Evolutionary conservation across 202 grass and related monocot species (phyloP).

Genomic region (Schoenoplectus tabernaemontani): DNA sequence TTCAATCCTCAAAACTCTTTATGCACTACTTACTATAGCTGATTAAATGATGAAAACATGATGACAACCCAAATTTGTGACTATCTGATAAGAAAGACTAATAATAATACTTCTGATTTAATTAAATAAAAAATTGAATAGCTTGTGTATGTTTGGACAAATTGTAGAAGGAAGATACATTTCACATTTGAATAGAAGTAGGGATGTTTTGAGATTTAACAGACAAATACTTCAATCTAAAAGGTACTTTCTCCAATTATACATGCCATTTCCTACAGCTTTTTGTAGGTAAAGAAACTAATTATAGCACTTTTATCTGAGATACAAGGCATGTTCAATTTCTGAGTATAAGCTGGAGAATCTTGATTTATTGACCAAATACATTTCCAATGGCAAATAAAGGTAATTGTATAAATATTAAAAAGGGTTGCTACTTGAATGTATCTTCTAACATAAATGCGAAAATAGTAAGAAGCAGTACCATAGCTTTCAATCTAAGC

Average conservation of each 20-base stretch:
- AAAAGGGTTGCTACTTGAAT: background rate
- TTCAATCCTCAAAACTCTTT: constrained; percentile 17
- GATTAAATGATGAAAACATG: background rate
- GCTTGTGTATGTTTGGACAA: background rate
- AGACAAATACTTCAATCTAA: too few relatives aligned
- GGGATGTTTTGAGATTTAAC: background rate
- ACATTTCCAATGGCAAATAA: background rate
- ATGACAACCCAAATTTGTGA: background rate
- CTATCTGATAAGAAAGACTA: background rate
- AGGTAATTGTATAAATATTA: background rate
- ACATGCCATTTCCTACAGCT: background rate
- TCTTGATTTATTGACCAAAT: background rate
- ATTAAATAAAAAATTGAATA: background rate
- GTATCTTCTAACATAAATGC: background rate
- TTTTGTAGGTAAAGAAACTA: background rate
- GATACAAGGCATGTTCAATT: background rate
- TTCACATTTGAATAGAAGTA: background rate
- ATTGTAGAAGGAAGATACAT: background rate
- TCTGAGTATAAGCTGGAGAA: background rate
- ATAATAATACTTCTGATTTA: background rate
- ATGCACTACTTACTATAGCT: background rate
- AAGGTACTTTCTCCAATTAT: too few relatives aligned
- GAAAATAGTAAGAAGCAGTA: constrained; percentile 25
- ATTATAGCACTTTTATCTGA: background rate
- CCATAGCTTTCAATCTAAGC: constrained; percentile 70